These are phyloP conservation scores for Pseudozyma hubeiensis DNA, from an alignment of 1,284 basidiomycete species.

Conservation along the genomic window DNA sequence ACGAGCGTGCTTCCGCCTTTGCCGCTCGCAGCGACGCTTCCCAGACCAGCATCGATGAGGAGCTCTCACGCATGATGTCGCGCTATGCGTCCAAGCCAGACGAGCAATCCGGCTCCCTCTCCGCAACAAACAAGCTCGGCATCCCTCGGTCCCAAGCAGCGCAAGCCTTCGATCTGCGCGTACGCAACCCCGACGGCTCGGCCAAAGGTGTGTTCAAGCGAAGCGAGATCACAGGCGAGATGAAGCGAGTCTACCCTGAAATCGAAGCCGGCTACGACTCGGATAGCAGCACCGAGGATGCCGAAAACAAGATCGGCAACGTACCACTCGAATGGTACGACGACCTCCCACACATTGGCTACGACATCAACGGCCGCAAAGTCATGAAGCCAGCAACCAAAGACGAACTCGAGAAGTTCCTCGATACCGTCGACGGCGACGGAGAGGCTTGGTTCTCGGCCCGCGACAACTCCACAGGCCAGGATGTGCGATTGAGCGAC, in stretches of 20 bases:
- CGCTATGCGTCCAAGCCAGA: slow-evolving; percentile 69
- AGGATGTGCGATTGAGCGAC: slow-evolving; percentile 85
- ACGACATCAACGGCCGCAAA: slow-evolving; percentile 93
- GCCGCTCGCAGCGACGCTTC: slow-evolving; percentile 47
- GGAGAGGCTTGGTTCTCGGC: slow-evolving; percentile 92
- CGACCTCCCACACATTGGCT: slow-evolving; percentile 98
- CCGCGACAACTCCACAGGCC: slow-evolving; percentile 88
- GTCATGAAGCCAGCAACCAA: slow-evolving; percentile 93
- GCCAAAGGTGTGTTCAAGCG: slow-evolving; percentile 71
- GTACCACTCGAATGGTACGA: slow-evolving; percentile 99
- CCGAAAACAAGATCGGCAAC: slow-evolving; percentile 92
- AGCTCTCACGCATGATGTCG: slow-evolving; percentile 62
- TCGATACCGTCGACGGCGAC: slow-evolving; percentile 88
- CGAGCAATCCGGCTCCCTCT: slow-evolving; percentile 60
- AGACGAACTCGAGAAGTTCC: slow-evolving; percentile 97
- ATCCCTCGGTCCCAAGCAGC: slow-evolving; percentile 64
- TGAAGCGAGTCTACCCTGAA: slow-evolving; percentile 87
- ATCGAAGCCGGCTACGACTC: slow-evolving; percentile 97
- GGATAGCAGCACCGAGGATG: slow-evolving; percentile 95
- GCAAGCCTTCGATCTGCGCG: slow-evolving; percentile 76
- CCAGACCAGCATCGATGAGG: slow-evolving; percentile 51
- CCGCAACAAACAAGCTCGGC: slow-evolving; percentile 62
- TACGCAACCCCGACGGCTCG: slow-evolving; percentile 69
- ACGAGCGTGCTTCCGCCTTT: slow-evolving; percentile 48
- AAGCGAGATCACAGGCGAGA: slow-evolving; percentile 86